These are phyloP conservation scores for Oryza australiensis DNA, from an alignment of 176 grass and related monocot genomes.

Conservation along the genomic window DNA sequence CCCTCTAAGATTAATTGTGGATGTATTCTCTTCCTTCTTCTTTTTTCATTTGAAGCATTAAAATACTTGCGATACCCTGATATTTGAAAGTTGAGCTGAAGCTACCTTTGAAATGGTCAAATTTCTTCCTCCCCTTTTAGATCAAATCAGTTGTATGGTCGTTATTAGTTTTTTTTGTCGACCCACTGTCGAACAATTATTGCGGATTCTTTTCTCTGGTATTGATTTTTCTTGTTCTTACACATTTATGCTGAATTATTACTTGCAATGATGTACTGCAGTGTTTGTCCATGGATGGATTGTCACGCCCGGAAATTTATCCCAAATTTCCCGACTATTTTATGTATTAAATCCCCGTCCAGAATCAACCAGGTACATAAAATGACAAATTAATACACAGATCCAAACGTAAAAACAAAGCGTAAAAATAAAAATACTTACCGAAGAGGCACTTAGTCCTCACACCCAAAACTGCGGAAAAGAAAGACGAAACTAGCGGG, in stretches of 20 bases:
- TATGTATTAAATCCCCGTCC: no score
- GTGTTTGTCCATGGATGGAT: no score
- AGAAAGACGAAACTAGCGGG: no score
- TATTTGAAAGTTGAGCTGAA: not conserved
- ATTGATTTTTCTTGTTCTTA: constrained; percentile 7
- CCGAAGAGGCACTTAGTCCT: no score
- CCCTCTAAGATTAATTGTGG: not conserved
- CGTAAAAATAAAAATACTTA: no score
- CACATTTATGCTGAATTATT: constrained; percentile 27
- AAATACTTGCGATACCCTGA: not conserved
- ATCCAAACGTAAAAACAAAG: no score
- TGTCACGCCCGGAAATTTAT: no score
- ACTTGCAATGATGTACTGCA: constrained; percentile 12
- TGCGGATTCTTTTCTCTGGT: not conserved
- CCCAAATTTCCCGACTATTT: no score
- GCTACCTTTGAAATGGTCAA: not conserved
- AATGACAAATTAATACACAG: no score
- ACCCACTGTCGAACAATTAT: not conserved
- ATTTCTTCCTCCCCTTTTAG: not conserved
- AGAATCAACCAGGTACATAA: no score
- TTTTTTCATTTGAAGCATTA: not conserved
- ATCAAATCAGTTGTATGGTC: not conserved
- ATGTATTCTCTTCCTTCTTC: not conserved
- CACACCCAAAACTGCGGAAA: no score
- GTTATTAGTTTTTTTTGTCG: not conserved